Base-by-base conservation (phyloP, 805 yeast genomes). In the Diddensiella santjacobensis region DNA sequence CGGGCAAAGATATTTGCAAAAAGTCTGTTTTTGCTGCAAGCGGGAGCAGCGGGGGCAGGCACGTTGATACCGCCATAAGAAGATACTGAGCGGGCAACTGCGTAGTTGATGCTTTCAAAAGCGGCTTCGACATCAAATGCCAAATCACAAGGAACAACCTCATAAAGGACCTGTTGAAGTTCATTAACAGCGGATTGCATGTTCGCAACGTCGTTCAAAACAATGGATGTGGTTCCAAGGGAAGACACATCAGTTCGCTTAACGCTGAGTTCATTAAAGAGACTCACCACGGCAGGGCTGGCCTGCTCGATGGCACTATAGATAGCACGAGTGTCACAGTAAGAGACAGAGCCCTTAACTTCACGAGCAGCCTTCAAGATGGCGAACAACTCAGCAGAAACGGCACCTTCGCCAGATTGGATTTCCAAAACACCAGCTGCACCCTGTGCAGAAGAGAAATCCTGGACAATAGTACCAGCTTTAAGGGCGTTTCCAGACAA, bases 181-280 rank as follows among this genome's bases (percentile, higher is more conserved):
- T 35, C 38, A 17, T 35, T n/a, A 13, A 17, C 8, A 15, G 20
- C 15, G 15, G 43, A 24, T 20, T 36, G 42, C 5, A 52, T 44
- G 24, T 24, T n/a, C 11, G 46, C n/a, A 36, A 52, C 19, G 31
- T 52, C 55, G n/a, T 26, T 18, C 35, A 20, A 35, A 42, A 52
- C 55, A 43, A 52, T 49, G 11, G 46, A 3, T 35, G 33, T 37
- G 31, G 59, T 58, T 13, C 60, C 59, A 18, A 51, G 60, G 22
- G 54, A 24, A 40, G 23, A 30, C 42, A 63, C 31, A 13, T 26
- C 31, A 8, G 11, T 13, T 8, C 31, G 31, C 31, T 26, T 26
- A 26, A 13, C 13, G 31, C 31, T 26, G 13, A 26, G 31, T 26
- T 26, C 31, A 26, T 26, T 26, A 13, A 26, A 26, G 11, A 26